Evolutionary conservation across 768 basidiomycete species (phyloP).

Genomic region (Kwoniella sp.): DNA sequence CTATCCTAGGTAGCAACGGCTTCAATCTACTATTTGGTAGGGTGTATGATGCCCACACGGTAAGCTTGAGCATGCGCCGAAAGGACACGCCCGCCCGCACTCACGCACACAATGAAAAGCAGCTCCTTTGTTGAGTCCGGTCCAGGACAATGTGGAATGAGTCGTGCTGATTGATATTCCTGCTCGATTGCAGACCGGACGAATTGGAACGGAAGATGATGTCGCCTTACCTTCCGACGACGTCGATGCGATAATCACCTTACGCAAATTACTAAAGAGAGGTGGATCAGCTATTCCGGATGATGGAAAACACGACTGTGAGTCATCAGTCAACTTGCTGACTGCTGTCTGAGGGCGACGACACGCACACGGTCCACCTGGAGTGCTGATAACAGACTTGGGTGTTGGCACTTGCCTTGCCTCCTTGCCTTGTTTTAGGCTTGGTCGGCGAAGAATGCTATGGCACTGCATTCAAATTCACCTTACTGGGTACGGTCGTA

Average conservation of each 20-base stretch:
- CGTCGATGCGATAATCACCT: not conserved
- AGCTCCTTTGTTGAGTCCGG: too few relatives aligned
- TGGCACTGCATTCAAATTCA: constrained; percentile 40
- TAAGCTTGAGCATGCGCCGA: constrained; percentile 20
- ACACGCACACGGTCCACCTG: too few relatives aligned
- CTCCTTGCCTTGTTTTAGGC: too few relatives aligned
- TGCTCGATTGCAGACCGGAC: constrained; percentile 23
- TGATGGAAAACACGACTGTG: constrained; percentile 43
- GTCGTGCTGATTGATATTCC: too few relatives aligned
- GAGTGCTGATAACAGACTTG: too few relatives aligned
- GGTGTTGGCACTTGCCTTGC: too few relatives aligned
- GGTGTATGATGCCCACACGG: constrained; percentile 73
- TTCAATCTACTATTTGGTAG: constrained; percentile 82
- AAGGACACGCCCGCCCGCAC: too few relatives aligned
- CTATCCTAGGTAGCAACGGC: constrained; percentile 73
- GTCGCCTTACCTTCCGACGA: not conserved
- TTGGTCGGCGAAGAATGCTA: constrained; percentile 47
- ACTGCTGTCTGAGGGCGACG: too few relatives aligned
- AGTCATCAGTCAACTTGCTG: too few relatives aligned
- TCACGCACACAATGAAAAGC: too few relatives aligned
- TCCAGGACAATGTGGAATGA: too few relatives aligned
- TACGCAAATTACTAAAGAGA: constrained; percentile 12
- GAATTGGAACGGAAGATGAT: constrained; percentile 25
- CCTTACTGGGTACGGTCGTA: constrained; percentile 33
- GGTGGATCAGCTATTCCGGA: constrained; percentile 25